Evolutionary conservation across 2,329 filamentous ascomycete genomes (phyloP).

Genomic region (Xylariaceae sp.): DNA sequence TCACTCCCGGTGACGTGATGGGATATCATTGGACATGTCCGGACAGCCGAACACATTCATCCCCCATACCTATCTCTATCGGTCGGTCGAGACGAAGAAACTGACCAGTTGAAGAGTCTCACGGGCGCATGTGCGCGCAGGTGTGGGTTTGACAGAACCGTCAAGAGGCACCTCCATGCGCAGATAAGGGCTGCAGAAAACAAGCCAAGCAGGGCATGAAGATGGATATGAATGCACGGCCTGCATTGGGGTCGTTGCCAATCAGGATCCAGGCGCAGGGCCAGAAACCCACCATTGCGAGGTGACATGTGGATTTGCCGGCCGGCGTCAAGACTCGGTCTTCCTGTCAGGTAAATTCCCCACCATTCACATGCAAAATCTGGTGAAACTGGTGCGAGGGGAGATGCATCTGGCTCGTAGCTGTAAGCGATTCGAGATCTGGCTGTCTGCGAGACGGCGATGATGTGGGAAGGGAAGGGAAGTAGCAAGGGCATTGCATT

Average conservation of each 20-base stretch:
- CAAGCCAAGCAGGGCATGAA: conserved; percentile 10
- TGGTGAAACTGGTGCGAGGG: conserved; percentile 9
- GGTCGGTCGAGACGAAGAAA: not conserved
- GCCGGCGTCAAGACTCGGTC: conserved; percentile 7
- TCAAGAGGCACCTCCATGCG: conserved; percentile 10
- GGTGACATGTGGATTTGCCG: not conserved
- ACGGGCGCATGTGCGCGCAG: conserved; percentile 13
- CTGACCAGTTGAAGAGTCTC: conserved; percentile 15
- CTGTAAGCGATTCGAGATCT: not conserved
- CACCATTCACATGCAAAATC: conserved; percentile 13
- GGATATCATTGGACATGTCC: not conserved
- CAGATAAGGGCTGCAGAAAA: conserved; percentile 4
- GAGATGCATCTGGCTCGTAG: not conserved
- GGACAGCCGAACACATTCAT: not conserved
- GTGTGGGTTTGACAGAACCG: conserved; percentile 6
- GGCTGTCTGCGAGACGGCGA: too few relatives aligned
- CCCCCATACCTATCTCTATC: not conserved
- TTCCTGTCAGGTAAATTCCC: conserved; percentile 11
- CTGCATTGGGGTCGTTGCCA: not conserved
- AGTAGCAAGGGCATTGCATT: not conserved
- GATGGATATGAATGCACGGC: not conserved
- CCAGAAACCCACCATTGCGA: not conserved
- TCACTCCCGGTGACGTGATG: not conserved
- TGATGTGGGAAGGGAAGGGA: too few relatives aligned
- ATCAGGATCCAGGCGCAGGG: not conserved